Percentiles rank a stretch among this genome's conserved stretches.
These are phyloP conservation scores for Fistulifera pelliculosa DNA, from an alignment of 108 stramenopile genomes.

Conservation along the genomic window DNA sequence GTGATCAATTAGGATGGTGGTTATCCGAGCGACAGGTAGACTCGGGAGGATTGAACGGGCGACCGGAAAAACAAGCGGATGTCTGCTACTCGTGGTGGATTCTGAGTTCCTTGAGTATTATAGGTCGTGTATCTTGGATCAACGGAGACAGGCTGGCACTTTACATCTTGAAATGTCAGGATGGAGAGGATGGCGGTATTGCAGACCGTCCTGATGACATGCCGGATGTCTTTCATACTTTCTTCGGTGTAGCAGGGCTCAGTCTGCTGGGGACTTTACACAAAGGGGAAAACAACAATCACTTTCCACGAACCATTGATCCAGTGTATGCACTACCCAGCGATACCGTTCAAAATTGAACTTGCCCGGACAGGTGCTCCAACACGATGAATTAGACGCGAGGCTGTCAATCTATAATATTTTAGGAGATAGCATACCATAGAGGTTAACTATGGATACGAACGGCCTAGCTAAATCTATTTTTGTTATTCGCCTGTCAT, in stretches of 20 bases:
- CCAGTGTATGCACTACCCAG: constrained; percentile 83
- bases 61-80: constrained; percentile 98
- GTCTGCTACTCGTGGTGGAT: constrained; percentile 99
- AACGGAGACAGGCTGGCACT: constrained; percentile 54
- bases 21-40: constrained; percentile 98
- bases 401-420: no score
- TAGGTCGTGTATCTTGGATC: constrained; percentile 92
- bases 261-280: constrained; percentile 74
- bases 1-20: constrained; percentile 95
- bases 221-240: constrained; percentile 98
- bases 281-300: neutral
- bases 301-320: constrained; percentile 56
- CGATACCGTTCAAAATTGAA: constrained; percentile 54
- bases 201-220: constrained; percentile 93
- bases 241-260: constrained; percentile 94
- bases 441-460: no score
- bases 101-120: constrained; percentile 79
- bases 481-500: no score
- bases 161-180: constrained; percentile 95
- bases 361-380: constrained; percentile 48
- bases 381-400: constrained; percentile 1
- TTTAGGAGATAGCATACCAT: no score
- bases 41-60: constrained; percentile 92
- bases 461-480: no score
- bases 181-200: constrained; percentile 96